phyloP scores from a whole-genome alignment of 495 filamentous ascomycete genomes.

The Penicillium longicatenatum region DNA sequence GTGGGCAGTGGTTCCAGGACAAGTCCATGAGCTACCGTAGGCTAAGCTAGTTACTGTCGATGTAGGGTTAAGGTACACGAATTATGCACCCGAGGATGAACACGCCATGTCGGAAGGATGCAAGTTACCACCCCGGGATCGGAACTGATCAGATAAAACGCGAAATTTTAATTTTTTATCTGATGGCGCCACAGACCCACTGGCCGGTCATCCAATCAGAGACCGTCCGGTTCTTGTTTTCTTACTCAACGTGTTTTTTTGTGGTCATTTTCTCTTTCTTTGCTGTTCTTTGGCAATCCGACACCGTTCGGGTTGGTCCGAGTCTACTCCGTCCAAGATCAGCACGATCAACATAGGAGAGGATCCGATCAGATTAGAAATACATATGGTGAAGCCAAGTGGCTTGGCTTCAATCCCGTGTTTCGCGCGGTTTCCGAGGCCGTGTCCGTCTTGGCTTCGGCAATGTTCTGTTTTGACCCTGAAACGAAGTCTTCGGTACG shows the following conservation, averaged over 20 bases:
- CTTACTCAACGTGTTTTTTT: no score
- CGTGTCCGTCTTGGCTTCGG: slow-evolving; percentile 3
- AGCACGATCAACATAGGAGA: neutral
- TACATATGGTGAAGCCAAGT: neutral
- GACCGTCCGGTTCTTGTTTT: neutral
- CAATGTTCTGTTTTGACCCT: no score
- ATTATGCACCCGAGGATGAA: no score
- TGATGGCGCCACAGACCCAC: slow-evolving; percentile 36
- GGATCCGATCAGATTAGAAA: neutral
- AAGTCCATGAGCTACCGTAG: no score
- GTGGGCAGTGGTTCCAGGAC: neutral
- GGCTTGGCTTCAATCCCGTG: neutral
- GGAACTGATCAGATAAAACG: slow-evolving; percentile 36
- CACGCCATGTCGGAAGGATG: no score
- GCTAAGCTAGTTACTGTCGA: no score
- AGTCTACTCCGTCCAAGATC: neutral
- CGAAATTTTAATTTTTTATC: slow-evolving; percentile 26
- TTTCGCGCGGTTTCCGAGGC: slow-evolving; percentile 16
- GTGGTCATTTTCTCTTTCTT: no score
- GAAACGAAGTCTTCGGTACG: no score
- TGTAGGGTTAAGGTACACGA: neutral
- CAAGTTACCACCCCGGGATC: neutral
- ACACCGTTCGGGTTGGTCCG: neutral
- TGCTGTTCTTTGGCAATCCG: no score
- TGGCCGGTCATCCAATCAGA: no score